Conservation (phyloP, 2,329 filamentous ascomycete genomes). For the Ophiostoma tasmaniense region DNA sequence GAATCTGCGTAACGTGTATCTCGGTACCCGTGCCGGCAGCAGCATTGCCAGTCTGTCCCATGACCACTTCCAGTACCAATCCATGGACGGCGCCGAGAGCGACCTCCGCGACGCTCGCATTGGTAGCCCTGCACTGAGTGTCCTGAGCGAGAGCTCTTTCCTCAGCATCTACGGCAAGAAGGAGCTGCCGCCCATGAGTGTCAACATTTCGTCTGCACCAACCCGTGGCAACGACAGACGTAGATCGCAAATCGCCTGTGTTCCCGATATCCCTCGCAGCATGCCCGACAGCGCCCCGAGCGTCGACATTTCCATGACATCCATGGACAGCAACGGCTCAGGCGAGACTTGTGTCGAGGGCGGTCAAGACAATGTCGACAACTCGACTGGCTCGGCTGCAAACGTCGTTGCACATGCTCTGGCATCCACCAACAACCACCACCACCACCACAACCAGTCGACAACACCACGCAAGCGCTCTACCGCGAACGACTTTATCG, state of each 20-base stretch:
- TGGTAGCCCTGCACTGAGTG: slow-evolving; percentile 52
- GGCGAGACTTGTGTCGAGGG: slow-evolving; percentile 1
- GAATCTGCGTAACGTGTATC: slow-evolving; percentile 52
- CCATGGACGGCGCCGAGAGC: slow-evolving; percentile 33
- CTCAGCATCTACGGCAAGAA: slow-evolving; percentile 53
- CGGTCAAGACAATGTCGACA: slow-evolving; percentile 14
- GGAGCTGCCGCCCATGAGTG: slow-evolving; percentile 11
- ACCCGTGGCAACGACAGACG: not conserved
- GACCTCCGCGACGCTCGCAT: slow-evolving; percentile 30
- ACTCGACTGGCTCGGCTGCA: slow-evolving; percentile 17
- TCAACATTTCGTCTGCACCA: not conserved
- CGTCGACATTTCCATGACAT: not conserved
- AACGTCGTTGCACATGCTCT: slow-evolving; percentile 12
- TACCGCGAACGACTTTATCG: slow-evolving; percentile 39
- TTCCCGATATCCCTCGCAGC: slow-evolving; percentile 14
- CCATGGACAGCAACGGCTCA: not conserved
- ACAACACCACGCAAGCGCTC: slow-evolving; percentile 24
- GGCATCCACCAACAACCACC: slow-evolving; percentile 3
- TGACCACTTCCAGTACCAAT: slow-evolving; percentile 23
- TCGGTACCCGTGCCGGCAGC: slow-evolving; percentile 39
- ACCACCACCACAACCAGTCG: not conserved
- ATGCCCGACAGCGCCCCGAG: slow-evolving; percentile 3
- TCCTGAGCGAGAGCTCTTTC: slow-evolving; percentile 61
- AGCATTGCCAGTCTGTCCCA: slow-evolving; percentile 45
- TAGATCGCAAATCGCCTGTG: slow-evolving; percentile 13